phyloP scores from a whole-genome alignment of 2,329 filamentous ascomycete species.

The Epichloe gansuensis region DNA sequence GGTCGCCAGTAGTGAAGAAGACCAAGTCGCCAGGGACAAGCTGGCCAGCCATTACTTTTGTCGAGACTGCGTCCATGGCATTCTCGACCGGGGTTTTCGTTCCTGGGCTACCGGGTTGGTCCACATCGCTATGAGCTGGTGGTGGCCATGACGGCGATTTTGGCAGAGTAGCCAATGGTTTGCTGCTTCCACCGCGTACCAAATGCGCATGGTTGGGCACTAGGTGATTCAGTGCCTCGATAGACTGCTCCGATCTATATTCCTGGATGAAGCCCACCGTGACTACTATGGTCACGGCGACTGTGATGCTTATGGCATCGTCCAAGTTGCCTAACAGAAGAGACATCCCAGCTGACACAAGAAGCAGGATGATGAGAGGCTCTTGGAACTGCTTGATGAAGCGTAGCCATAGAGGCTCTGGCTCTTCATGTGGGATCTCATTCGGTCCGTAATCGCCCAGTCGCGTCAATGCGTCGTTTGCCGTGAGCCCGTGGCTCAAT shows the following conservation, averaged over 20 bases:
- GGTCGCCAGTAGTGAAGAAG: conserved; percentile 87
- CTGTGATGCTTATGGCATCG: conserved; percentile 88
- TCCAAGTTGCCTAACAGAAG: conserved; percentile 87
- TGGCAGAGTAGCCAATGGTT: conserved; percentile 15
- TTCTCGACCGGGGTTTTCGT: conserved; percentile 49
- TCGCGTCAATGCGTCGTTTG: conserved; percentile 68
- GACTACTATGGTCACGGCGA: conserved; percentile 94
- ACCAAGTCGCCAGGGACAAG: conserved; percentile 89
- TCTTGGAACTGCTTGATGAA: conserved; percentile 97
- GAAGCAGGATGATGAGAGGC: conserved; percentile 81
- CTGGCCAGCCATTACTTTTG: conserved; percentile 74
- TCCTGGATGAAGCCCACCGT: conserved; percentile 94
- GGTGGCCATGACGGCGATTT: conserved; percentile 38
- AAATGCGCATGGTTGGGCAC: conserved; percentile 93
- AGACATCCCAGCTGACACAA: conserved; percentile 79
- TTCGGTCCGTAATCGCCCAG: conserved; percentile 77
- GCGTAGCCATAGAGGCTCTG: conserved; percentile 87
- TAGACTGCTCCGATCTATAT: conserved; percentile 92
- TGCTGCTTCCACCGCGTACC: conserved; percentile 50
- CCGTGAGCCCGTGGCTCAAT: conserved; percentile 67
- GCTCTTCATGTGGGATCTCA: conserved; percentile 86
- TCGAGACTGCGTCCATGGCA: conserved; percentile 58
- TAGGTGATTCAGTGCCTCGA: conserved; percentile 85
- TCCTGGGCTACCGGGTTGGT: conserved; percentile 30
- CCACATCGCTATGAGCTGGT: conserved; percentile 28